Evolutionary conservation across 2,329 filamentous ascomycete species (phyloP), one percentile per base, ranked within the genome.

Genomic region (Colletotrichum sp.): DNA sequence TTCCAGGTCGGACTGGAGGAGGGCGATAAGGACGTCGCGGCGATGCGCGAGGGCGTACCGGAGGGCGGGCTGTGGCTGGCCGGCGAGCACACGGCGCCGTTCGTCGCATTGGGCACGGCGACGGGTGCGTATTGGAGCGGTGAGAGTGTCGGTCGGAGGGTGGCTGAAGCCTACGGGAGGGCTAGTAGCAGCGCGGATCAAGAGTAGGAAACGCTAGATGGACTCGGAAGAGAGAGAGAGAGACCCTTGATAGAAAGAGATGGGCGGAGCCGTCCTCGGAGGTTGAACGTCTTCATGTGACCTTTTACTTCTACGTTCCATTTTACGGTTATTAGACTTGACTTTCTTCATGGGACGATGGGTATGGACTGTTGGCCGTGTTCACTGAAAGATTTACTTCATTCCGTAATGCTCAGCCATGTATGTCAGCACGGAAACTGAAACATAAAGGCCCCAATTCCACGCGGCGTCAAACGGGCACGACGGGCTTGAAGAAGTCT

Each of bases 71-170:
- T 98, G 10, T 98, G 96, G 96, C 88, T 98, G 78, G 96, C 96
- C 0, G 96, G 96, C 0, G 96, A 98, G 85, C 96, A 98, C 85
- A 98, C 95, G 27, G 93, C 95, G 70, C 96, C 96, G 6, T 98
- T 98, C 86, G 93, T 97, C 32, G 96, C 94, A 13, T 84, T 98
- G 76, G 96, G 96, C 0, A 98, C 96, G 6, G 94, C 93, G 15
- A 97, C 95, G 1, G 96, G 96, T 1, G 96, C 96, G 13, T 98
- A 95, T 83, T 98, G 95, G 95, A 95, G 94, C 82, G 96, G 96
- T 2, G 95, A 98, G 86, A 90, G 89, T 25, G 94, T 96, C 39
- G 96, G 90, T 2, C 89, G 87, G 82, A 90, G 92, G 81, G 91
- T 96, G 74, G 86, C 87, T 1, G 87, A 89, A 80, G 87, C 84